Conservation (phyloP, 179 eudicot genomes). For the Silene noctiflora region DNA sequence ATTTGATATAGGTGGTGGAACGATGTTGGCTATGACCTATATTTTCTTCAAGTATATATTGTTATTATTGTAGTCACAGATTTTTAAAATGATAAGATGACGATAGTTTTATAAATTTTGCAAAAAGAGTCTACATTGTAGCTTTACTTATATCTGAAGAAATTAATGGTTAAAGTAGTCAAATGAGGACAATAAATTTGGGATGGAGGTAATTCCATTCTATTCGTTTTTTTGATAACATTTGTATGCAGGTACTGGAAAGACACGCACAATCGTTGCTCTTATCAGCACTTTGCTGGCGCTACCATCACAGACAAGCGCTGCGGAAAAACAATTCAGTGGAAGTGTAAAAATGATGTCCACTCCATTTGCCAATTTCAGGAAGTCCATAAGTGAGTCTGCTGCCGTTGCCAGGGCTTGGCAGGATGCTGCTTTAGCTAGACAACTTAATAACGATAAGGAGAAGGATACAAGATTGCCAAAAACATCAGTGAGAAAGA, state of each 20-base stretch:
- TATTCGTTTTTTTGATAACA: conserved; percentile 6
- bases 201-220: not conserved
- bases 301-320: conserved; percentile 33
- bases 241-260: conserved; percentile 73
- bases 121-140: not conserved
- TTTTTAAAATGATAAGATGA: not conserved
- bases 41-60: not conserved
- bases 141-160: not conserved
- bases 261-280: conserved; percentile 91
- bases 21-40: not conserved
- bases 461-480: conserved; percentile 40
- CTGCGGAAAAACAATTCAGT: conserved; percentile 36
- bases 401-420: conserved; percentile 94
- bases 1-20: not conserved
- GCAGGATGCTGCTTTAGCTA: conserved; percentile 99
- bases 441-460: conserved; percentile 54
- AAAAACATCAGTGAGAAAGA: conserved; percentile 44
- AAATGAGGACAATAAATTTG: not conserved
- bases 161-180: not conserved
- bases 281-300: conserved; percentile 84
- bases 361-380: conserved; percentile 35
- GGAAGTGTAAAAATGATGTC: conserved; percentile 30
- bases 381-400: conserved; percentile 54
- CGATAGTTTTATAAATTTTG: not conserved
- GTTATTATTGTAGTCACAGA: not conserved